Percentiles rank a stretch among this genome's conserved stretches.
phyloP scores from a whole-genome alignment of 176 grass and related monocot genomes.

The Carex kokanica region DNA sequence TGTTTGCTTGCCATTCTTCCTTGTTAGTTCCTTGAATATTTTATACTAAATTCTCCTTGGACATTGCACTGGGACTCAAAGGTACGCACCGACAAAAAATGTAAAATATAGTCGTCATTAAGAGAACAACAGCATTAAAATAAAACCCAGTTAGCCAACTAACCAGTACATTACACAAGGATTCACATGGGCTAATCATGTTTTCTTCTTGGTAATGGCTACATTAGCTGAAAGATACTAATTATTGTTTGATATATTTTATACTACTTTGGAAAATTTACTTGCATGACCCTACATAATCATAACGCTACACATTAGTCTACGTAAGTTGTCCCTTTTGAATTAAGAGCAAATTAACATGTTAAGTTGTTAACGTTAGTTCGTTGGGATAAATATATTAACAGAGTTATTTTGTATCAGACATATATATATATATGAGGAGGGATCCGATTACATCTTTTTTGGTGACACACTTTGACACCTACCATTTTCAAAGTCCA shows the following conservation, averaged over 20 bases:
- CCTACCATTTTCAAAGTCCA: too few species aligned
- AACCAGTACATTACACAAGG: slow-evolving; percentile 9
- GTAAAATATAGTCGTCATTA: slow-evolving; percentile 18
- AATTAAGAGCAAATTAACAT: background rate
- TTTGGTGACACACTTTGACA: too few species aligned
- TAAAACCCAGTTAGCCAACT: slow-evolving; percentile 16
- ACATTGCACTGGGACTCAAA: slow-evolving; percentile 20
- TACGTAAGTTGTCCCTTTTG: background rate
- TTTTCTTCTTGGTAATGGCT: slow-evolving; percentile 22
- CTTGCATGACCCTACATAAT: background rate
- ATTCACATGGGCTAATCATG: slow-evolving; percentile 23
- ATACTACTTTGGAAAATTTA: background rate
- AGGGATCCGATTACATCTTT: too few species aligned
- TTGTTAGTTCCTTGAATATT: slow-evolving; percentile 9
- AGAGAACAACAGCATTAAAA: slow-evolving; percentile 7
- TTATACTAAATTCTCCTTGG: slow-evolving; percentile 19
- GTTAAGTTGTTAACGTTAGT: background rate
- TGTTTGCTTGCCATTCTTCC: slow-evolving; percentile 18
- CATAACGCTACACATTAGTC: background rate
- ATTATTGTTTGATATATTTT: background rate
- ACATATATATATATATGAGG: too few species aligned
- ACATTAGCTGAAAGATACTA: slow-evolving; percentile 7
- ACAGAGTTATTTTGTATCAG: too few species aligned
- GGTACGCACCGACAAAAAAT: slow-evolving; percentile 19
- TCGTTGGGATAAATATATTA: too few species aligned